Percentiles rank a stretch among this genome's conserved stretches.
Evolutionary conservation across 2,329 filamentous ascomycete genomes (phyloP).

Genomic region (Rachicladosporium sp.): DNA sequence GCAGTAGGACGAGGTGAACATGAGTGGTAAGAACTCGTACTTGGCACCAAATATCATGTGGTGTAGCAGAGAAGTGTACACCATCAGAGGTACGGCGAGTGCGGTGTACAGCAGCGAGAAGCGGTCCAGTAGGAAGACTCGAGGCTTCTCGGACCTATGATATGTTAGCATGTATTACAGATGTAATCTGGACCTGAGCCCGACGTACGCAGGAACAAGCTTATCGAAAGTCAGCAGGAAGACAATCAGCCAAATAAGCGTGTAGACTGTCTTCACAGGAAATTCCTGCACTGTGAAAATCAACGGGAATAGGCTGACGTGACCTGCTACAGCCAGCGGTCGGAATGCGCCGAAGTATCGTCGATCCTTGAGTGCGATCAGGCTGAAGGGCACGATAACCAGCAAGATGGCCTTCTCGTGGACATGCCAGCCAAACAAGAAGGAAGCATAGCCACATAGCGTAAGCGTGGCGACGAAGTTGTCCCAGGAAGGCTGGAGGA

Average conservation of each 20-base stretch:
- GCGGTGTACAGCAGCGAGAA: conserved; percentile 84
- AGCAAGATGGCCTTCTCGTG: conserved; percentile 95
- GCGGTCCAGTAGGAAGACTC: conserved; percentile 82
- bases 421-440: conserved; percentile 96
- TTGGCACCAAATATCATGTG: conserved; percentile 67
- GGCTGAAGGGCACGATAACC: conserved; percentile 87
- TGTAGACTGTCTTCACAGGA: conserved; percentile 86
- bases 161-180: not conserved
- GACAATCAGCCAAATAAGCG: conserved; percentile 76
- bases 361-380: conserved; percentile 80
- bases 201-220: conserved; percentile 60
- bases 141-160: conserved; percentile 52
- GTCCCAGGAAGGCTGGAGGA: conserved; percentile 61
- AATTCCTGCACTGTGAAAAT: conserved; percentile 89
- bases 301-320: conserved; percentile 92
- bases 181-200: conserved; percentile 1
- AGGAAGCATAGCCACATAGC: conserved; percentile 88
- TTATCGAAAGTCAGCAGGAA: conserved; percentile 81
- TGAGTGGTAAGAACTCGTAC: conserved; percentile 84
- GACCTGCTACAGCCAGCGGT: conserved; percentile 80
- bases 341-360: conserved; percentile 85
- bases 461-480: conserved; percentile 82
- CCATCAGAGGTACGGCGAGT: conserved; percentile 74
- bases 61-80: conserved; percentile 80
- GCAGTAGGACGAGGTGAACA: conserved; percentile 93